Evolutionary conservation across 257 asterid species (phyloP).

Genomic region (Cruciata laevipes): DNA sequence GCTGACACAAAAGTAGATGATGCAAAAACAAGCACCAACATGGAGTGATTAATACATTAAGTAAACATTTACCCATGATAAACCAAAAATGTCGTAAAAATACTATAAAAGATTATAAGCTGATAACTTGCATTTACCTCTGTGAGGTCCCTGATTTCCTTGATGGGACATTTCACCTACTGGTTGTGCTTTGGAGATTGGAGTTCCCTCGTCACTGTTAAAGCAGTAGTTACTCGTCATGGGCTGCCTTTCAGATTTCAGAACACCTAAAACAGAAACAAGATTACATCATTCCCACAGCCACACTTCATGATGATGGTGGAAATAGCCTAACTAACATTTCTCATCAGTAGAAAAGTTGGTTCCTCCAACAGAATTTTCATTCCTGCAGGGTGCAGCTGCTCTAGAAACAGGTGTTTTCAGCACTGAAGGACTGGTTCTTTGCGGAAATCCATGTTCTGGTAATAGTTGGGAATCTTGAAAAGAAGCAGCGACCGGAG

Average conservation of each 20-base stretch:
- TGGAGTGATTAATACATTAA: neutral
- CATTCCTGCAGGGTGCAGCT: conserved; percentile 52
- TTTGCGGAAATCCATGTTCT: conserved; percentile 38
- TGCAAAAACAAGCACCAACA: neutral
- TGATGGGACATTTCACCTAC: conserved; percentile 38
- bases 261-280: conserved; percentile 36
- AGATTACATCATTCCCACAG: conserved; percentile 14
- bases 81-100: neutral
- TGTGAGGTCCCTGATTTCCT: conserved; percentile 25
- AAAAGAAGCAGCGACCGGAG: conserved; percentile 43
- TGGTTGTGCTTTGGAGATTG: conserved; percentile 37
- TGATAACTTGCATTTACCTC: conserved; percentile 20
- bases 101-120: neutral
- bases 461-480: conserved; percentile 45
- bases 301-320: conserved; percentile 6
- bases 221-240: conserved; percentile 35
- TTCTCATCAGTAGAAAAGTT: conserved; percentile 34
- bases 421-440: conserved; percentile 39
- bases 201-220: conserved; percentile 52
- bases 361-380: conserved; percentile 41
- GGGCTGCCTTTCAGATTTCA: conserved; percentile 39
- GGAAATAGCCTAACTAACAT: conserved; percentile 33
- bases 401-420: conserved; percentile 37
- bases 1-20: neutral
- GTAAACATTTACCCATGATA: neutral